A percentile compares a stretch with the other conserved stretches of the same genome.
These are phyloP conservation scores for Malassezia restricta DNA, from an alignment of 1,284 basidiomycete genomes.

Conservation along the genomic window DNA sequence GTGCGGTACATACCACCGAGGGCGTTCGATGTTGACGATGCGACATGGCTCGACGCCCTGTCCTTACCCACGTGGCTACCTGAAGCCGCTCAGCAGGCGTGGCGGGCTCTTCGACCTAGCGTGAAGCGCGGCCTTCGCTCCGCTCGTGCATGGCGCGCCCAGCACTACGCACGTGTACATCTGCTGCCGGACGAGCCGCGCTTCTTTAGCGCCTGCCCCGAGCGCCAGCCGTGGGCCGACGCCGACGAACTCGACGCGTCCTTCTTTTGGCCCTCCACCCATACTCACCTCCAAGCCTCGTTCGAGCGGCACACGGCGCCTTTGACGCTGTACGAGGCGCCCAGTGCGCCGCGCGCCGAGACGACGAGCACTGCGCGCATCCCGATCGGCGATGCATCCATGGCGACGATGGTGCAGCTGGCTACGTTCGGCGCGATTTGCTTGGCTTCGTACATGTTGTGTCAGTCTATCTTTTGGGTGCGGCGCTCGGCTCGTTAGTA, in stretches of 20 bases:
- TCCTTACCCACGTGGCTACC: not conserved
- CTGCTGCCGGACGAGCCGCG: not conserved
- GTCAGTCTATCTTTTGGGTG: not conserved
- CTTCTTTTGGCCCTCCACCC: not conserved
- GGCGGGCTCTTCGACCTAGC: not conserved
- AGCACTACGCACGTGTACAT: not conserved
- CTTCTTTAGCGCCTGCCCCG: not conserved
- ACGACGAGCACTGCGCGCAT: not conserved
- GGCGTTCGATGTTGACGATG: not conserved
- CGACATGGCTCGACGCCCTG: not conserved
- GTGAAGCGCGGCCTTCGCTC: not conserved
- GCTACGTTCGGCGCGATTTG: conserved; percentile 1
- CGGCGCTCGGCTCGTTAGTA: conserved; percentile 51
- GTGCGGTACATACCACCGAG: conserved; percentile 6
- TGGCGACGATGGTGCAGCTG: conserved; percentile 1
- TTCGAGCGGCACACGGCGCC: not conserved
- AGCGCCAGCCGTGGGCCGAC: not conserved
- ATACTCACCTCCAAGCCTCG: not conserved
- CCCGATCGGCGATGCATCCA: conserved; percentile 3
- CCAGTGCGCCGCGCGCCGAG: not conserved
- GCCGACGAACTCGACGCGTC: not conserved
- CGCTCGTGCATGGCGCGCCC: not conserved
- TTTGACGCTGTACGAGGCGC: not conserved
- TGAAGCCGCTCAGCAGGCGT: not conserved
- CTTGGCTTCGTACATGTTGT: not conserved